Base-by-base conservation (phyloP, 768 basidiomycete species). In the Pleurotus salmoneostramineus region DNA sequence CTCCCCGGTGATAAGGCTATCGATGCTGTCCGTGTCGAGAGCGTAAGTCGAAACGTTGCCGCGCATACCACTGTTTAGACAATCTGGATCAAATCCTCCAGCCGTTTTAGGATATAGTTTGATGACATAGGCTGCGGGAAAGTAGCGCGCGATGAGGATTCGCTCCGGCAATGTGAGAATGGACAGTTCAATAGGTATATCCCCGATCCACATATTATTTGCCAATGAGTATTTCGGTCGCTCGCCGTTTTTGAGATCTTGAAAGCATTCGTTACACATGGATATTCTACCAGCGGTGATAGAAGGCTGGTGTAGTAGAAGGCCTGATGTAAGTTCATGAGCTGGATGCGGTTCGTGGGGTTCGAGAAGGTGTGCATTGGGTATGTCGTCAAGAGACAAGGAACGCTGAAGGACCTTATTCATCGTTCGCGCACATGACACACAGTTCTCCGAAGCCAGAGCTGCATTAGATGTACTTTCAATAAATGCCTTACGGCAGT, bases 11-110 rank as follows among this genome's bases (percentile, higher is more conserved):
- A 76, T 5, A 72, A 79, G 77, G 0, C 58, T 15, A 0, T 60
- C 34, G 4, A 78, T 69, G 0, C 63, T 69, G 0, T 62, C 21
- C 3, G 40, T 59, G 46, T 74, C 62, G 0, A 73, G 60, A 1
- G 65, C 58, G 56, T 67, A 78, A 0, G 63, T 69, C 3, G 59
- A 66, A 0, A 79, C 70, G 46, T 66, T 78, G 1, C 77, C 77
- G 14, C 60, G 51, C 66, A 79, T 68, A 0, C 63, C 74, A 0
- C 56, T 40, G 43, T 72, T 69, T 6, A 72, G 49, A n/a, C n/a
- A n/a, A n/a, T n/a, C n/a, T n/a, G n/a, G n/a, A n/a, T n/a, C n/a
- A 3, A 31, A 43, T 12, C 50, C 37, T 1, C 35, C 47, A 50
- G 64, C 62, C 40, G 68, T 14, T 50, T 71, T 69, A 5, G 69